Conservation (phyloP, 2,329 filamentous ascomycete genomes). For the Aspergillus sp. region DNA sequence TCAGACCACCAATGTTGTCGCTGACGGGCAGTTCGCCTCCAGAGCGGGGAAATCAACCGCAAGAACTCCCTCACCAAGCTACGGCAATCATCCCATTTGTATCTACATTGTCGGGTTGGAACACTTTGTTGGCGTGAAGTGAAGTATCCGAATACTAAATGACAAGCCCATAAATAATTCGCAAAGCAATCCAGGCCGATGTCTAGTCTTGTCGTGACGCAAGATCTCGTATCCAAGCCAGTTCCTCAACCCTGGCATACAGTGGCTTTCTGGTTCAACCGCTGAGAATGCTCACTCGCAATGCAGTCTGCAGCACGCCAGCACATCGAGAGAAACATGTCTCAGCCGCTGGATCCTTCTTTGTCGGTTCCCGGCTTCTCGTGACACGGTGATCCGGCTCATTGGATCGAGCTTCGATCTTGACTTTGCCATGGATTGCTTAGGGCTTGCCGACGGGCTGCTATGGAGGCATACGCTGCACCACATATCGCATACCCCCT, state of each 20-base stretch:
- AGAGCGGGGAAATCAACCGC: not conserved
- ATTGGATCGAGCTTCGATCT: not conserved
- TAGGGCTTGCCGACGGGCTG: not conserved
- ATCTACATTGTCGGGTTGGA: not conserved
- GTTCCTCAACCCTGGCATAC: not conserved
- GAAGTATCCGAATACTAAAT: not conserved
- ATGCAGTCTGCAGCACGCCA: not conserved
- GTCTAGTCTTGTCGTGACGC: not conserved
- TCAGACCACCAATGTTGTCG: not conserved
- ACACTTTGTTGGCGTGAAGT: not conserved
- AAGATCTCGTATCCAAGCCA: constrained; percentile 11
- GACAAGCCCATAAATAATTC: not conserved
- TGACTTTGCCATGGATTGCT: not conserved
- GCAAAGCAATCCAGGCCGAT: not conserved
- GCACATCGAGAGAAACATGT: not conserved
- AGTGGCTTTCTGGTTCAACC: constrained; percentile 3
- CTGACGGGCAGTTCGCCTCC: not conserved
- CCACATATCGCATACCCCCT: not conserved
- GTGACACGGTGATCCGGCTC: not conserved
- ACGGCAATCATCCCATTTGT: not conserved
- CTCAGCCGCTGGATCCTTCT: constrained; percentile 1
- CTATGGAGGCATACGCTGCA: not conserved
- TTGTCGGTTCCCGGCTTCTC: not conserved
- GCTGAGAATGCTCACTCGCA: not conserved
- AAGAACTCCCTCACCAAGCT: not conserved